Base-by-base conservation (phyloP, 345 rosid genomes). In the Populus tremula region DNA sequence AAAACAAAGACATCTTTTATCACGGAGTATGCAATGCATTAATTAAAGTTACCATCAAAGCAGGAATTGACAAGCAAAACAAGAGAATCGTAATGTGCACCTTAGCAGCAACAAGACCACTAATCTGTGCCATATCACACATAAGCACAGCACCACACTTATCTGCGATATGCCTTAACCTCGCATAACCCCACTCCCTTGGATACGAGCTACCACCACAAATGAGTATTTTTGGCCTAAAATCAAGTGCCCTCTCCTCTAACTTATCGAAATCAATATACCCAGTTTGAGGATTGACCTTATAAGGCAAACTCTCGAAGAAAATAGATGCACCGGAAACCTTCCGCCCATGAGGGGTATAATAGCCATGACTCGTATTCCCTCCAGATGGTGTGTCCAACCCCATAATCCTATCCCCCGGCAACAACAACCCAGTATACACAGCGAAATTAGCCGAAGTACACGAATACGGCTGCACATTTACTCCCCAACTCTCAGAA, bases 41-140 rank as follows among this genome's bases (percentile, higher is more conserved):
- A 49, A 49, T 16, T 49, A 49, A 49, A 49, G 54, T 49, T 49
- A 49, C 18, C 50, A 47, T 85, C 87, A 33, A 79, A 82, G 54
- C 93, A 8, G 91, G 93, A 79, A 91, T 95, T 0, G 91, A 91
- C 74, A 54, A 83, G 29, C 79, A 23, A 20, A 93, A 79, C 9
- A 92, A 62, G 65, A 87, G 93, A 74, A 84, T 80, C 17, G 94
- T 94, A 97, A 90, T 1, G 85, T 78, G 54, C 54, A 95, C 99
- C 99, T 96, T 90, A 67, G 97, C 92, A 3, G 96, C 98, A 10
- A 93, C 91, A 50, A 96, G 96, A 61, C 99, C 98, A 23, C 98
- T 90, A 12, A 93, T 90, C 47, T 96, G 98, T 80, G 99, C 99
- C 99, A 96, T 96, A 74, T 96, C 98, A 84, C 98, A 96, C 96